Percentiles rank a stretch among this genome's conserved stretches.
These are phyloP conservation scores for Hibiscus syriacus DNA, from an alignment of 345 rosid genomes.

Conservation along the genomic window DNA sequence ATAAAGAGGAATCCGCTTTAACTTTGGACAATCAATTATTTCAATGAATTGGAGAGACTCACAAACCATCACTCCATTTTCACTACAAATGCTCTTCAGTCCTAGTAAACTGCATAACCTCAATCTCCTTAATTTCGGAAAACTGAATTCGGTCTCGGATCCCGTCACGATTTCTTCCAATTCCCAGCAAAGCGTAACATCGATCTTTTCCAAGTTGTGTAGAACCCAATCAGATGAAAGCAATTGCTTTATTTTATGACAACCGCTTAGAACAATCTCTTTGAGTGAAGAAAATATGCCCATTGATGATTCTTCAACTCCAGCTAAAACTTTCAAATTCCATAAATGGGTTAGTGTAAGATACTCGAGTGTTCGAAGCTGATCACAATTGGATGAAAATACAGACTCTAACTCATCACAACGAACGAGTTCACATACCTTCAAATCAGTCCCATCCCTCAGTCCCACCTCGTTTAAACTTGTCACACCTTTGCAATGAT, in stretches of 20 bases:
- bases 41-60: neutral
- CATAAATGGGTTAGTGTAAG: fast-evolving
- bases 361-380: neutral
- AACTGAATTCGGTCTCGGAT: neutral
- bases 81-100: conserved; percentile 13
- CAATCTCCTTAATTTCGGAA: neutral
- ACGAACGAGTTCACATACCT: neutral
- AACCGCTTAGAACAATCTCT: fast-evolving
- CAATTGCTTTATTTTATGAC: conserved; percentile 13
- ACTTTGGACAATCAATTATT: neutral
- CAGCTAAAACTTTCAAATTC: neutral
- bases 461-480: neutral
- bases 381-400: neutral
- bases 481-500: neutral
- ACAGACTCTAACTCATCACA: neutral
- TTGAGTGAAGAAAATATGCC: neutral
- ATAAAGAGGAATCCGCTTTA: conserved; percentile 10
- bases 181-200: neutral
- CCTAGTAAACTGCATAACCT: neutral
- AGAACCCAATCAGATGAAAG: neutral
- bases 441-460: neutral
- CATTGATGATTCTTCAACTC: neutral
- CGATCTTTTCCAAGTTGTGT: conserved; percentile 14
- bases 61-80: neutral
- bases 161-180: conserved; percentile 23